Conservation (phyloP, 352 stramenopile species). For the Blastocystis sp. region DNA sequence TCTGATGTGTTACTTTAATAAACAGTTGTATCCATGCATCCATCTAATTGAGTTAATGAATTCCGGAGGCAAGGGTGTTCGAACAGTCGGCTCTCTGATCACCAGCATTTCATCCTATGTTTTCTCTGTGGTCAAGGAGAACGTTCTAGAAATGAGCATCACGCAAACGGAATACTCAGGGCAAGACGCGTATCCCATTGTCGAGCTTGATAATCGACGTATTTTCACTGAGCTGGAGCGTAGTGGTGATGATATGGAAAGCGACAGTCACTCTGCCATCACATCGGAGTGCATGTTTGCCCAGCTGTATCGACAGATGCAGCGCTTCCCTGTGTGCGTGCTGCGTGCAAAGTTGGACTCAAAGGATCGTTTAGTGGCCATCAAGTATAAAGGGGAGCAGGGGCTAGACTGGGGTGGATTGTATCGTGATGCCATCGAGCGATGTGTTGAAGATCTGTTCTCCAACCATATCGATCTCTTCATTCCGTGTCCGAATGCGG, state of each 20-base stretch:
- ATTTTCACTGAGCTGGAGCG: conserved; percentile 57
- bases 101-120: neutral
- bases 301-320: conserved; percentile 57
- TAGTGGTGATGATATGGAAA: neutral
- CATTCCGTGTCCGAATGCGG: neutral
- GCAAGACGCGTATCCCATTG: conserved; percentile 20
- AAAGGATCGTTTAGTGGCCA: conserved; percentile 62
- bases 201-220: conserved; percentile 47
- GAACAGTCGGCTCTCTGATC: conserved; percentile 31
- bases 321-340: neutral
- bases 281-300: conserved; percentile 49
- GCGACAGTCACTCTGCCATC: neutral
- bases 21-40: neutral
- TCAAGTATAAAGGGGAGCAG: conserved; percentile 64
- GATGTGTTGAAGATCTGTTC: conserved; percentile 53
- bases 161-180: conserved; percentile 21
- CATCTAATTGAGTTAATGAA: conserved; percentile 37
- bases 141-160: conserved; percentile 49
- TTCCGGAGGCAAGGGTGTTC: neutral
- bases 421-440: conserved; percentile 62
- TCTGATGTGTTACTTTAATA: conserved; percentile 2
- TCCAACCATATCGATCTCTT: conserved; percentile 52
- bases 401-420: conserved; percentile 64
- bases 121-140: conserved; percentile 44
- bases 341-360: conserved; percentile 50